Percentiles rank a stretch among this genome's conserved stretches.
Conservation (phyloP, 805 yeast genomes). For the Metschnikowia colocasiae region DNA sequence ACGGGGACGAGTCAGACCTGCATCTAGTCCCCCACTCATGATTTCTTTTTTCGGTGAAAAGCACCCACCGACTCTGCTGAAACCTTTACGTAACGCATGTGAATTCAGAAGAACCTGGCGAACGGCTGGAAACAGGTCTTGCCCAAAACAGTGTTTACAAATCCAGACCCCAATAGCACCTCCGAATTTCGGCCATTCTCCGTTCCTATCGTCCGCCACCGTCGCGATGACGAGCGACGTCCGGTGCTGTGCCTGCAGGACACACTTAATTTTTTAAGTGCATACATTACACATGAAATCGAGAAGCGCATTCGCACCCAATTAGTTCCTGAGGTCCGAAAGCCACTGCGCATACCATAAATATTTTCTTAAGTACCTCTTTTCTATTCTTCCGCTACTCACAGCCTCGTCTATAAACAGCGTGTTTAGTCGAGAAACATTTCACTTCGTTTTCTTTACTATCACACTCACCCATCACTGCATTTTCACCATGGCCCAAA, state of each 20-base stretch:
- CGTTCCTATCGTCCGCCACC: background rate
- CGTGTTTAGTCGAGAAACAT: background rate
- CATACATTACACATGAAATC: slow-evolving; percentile 3
- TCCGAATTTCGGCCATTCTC: too few relatives aligned
- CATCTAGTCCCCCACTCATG: background rate
- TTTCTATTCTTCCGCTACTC: background rate
- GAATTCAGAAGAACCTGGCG: too few relatives aligned
- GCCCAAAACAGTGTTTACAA: background rate
- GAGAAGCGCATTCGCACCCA: slow-evolving; percentile 6
- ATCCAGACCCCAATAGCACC: background rate
- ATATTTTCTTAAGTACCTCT: background rate
- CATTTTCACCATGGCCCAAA: background rate
- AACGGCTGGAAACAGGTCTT: background rate
- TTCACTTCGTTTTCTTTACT: background rate
- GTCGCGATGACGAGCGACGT: background rate
- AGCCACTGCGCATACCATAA: slow-evolving; percentile 1
- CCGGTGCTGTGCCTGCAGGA: slow-evolving; percentile 1
- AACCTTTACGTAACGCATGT: background rate
- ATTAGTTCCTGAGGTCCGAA: slow-evolving; percentile 2
- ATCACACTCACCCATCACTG: background rate
- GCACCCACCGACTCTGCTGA: background rate
- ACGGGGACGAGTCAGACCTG: background rate
- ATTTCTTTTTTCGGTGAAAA: slow-evolving; percentile 1
- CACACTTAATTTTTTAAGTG: slow-evolving; percentile 4
- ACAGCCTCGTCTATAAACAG: background rate